Percentiles rank a stretch among this genome's conserved stretches.
Conservation (phyloP, 2,329 filamentous ascomycete species). For the Aureobasidium sp. region DNA sequence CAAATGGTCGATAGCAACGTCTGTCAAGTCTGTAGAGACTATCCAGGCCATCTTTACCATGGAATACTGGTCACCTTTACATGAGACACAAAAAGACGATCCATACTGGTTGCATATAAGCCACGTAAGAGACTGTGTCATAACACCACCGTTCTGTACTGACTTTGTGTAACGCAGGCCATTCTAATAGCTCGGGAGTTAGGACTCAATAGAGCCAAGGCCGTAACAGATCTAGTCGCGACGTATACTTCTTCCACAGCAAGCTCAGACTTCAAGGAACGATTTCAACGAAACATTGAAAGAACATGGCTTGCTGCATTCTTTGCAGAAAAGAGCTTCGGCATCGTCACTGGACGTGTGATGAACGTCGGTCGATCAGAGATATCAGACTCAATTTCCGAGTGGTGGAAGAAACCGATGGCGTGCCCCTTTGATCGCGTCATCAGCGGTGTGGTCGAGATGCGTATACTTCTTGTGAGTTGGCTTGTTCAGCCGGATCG, state of each 20-base stretch:
- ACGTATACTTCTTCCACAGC: background rate
- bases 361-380: background rate
- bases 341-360: constrained; percentile 2
- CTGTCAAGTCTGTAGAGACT: constrained; percentile 5
- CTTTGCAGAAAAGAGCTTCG: constrained; percentile 8
- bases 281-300: background rate
- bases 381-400: background rate
- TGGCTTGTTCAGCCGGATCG: background rate
- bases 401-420: constrained; percentile 8
- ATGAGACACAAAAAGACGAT: constrained; percentile 6
- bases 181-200: background rate
- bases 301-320: constrained; percentile 6
- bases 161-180: background rate
- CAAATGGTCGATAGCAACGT: constrained; percentile 7
- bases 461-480: constrained; percentile 3
- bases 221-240: background rate
- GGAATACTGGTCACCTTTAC: background rate
- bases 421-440: constrained; percentile 1
- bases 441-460: background rate
- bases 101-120: constrained; percentile 8
- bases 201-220: background rate
- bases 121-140: background rate
- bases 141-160: background rate
- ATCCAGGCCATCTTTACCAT: background rate
- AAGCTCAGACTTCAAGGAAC: background rate